phyloP scores from a whole-genome alignment of 1,139 yeast species.

The Magnusiomyces paraingens region DNA sequence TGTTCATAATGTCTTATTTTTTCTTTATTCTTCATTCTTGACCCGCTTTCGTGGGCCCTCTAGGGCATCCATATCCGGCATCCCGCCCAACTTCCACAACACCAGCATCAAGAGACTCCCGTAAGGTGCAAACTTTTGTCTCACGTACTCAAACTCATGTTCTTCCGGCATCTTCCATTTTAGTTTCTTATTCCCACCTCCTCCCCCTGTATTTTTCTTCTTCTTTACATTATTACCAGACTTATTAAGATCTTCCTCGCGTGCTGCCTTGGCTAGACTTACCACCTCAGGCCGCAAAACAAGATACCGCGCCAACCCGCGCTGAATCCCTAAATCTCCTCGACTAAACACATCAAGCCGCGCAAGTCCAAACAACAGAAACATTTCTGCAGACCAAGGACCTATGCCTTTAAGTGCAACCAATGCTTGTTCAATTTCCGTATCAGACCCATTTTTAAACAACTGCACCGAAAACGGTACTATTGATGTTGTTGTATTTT shows the following conservation, averaged over 20 bases:
- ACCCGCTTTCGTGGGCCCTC: no score
- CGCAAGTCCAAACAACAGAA: slow-evolving; percentile 60
- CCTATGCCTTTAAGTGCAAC: slow-evolving; percentile 75
- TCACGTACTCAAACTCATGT: slow-evolving; percentile 41
- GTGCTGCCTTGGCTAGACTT: slow-evolving; percentile 31
- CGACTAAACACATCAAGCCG: slow-evolving; percentile 66
- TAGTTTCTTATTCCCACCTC: slow-evolving; percentile 21
- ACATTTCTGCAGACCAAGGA: slow-evolving; percentile 88
- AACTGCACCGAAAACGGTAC: slow-evolving; percentile 40
- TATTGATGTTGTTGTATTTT: no score
- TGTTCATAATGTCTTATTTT: no score
- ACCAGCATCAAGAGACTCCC: slow-evolving; percentile 62
- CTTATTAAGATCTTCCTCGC: slow-evolving; percentile 29
- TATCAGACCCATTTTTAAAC: slow-evolving; percentile 33
- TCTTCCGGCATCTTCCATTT: slow-evolving; percentile 32
- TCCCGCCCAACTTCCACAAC: slow-evolving; percentile 63
- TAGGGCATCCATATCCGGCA: slow-evolving; percentile 21
- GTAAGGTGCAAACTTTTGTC: slow-evolving; percentile 58
- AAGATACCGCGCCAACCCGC: slow-evolving; percentile 68
- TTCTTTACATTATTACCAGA: slow-evolving; percentile 14
- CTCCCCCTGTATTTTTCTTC: not conserved
- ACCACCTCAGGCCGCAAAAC: slow-evolving; percentile 48
- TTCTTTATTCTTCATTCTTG: no score
- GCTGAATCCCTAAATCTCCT: slow-evolving; percentile 78
- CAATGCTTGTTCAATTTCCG: slow-evolving; percentile 51